phyloP scores from a whole-genome alignment of 1,284 basidiomycete species.

The Fomes fomentarius region DNA sequence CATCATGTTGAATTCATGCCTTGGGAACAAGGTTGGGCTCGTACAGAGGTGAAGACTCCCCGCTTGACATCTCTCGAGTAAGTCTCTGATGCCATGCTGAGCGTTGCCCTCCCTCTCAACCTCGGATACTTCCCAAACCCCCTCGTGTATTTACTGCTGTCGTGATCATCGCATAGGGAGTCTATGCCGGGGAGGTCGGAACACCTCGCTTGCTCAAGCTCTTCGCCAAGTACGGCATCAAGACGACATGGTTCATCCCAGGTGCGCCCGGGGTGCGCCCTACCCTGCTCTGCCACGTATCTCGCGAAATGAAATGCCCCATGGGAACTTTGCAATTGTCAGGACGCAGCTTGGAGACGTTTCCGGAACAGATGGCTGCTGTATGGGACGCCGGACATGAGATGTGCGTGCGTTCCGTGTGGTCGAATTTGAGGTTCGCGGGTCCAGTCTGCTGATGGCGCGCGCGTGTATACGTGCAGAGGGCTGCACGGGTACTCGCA shows the following conservation, averaged over 20 bases:
- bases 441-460: background rate
- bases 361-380: constrained; percentile 65
- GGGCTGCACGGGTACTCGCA: constrained; percentile 80
- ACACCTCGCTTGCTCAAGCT: constrained; percentile 68
- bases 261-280: no score
- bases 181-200: constrained; percentile 78
- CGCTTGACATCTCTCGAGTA: constrained; percentile 65
- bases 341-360: constrained; percentile 74
- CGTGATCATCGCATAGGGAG: constrained; percentile 43
- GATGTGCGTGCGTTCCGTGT: constrained; percentile 42
- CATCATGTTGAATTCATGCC: constrained; percentile 3
- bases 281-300: background rate
- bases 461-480: constrained; percentile 39
- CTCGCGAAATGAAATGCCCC: no score
- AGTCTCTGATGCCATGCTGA: constrained; percentile 8
- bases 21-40: constrained; percentile 57
- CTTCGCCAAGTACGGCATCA: constrained; percentile 74
- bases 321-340: background rate
- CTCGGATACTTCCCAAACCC: no score
- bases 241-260: constrained; percentile 75
- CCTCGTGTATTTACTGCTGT: background rate
- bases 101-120: background rate
- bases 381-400: constrained; percentile 74
- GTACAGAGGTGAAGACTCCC: constrained; percentile 71
- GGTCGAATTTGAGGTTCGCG: background rate